Evolutionary conservation across 1,284 basidiomycete species (phyloP), one percentile per base, ranked within the genome.

Genomic region (Apiotrichum sp.): DNA sequence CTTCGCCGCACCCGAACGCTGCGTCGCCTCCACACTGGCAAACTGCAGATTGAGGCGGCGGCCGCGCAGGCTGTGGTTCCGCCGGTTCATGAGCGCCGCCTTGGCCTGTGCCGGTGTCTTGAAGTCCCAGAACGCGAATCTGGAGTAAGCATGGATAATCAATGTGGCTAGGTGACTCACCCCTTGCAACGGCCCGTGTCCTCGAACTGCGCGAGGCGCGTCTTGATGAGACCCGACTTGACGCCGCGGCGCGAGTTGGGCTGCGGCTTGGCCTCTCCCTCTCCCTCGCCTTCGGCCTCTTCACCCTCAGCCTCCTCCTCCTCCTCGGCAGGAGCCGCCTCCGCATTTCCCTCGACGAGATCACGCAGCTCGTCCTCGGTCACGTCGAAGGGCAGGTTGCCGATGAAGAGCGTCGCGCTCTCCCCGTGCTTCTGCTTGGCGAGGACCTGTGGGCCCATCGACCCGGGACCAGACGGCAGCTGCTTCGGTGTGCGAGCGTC

Each of bases 71-170:
- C 81, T 82, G 72, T 91, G 86, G 70, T 96, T 98, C 68, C 85
- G 84, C 43, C 86, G 81, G 69, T 97, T 92, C 62, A 86, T 80
- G 36, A 98, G 83, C 1, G 85, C 86, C 1, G 83, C 80, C 0
- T 91, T 96, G 9, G 95, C 92, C 59, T 88, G 81, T 56, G 87
- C 84, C 1, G 82, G 80, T 13, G 81, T 83, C 53, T 83, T 82
- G 74, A 98, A 98, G 74, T 98, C 96, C 56, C 96, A 82, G 72
- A 98, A 98, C 0, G 90, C 93, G 77, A 92, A 98, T 22, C 93
- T 96, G 69, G 4, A 32, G 43, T 54, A 29, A 49, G 50, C 36
- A 45, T 48, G 50, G 57, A 35, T 14, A 45, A 34, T 34, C 13
- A 38, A 14, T 44, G 16, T 22, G 50, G 35, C 46, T 43, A 42